Evolutionary conservation across 192 early-diverging fungal species (phyloP), one percentile per base, ranked within the genome.

Genomic region (Rhizophagus sp.): DNA sequence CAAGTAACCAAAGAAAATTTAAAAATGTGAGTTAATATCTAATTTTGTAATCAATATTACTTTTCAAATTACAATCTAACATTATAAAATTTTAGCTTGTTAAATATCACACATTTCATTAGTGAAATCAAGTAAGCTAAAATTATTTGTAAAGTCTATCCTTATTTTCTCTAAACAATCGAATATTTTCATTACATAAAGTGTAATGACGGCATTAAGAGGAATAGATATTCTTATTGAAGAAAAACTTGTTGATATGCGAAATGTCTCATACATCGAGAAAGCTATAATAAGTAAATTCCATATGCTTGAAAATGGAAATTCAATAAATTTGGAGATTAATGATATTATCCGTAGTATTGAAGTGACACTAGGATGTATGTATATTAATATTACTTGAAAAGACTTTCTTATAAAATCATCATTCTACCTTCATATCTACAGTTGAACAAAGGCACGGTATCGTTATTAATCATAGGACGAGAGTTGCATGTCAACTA

Each of bases 351-450:
- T 79, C 15, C 3, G 22, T 61, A 79, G 66, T 19, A 36, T 57
- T 70, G 65, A 79, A 34, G 49, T 79, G 13, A 66, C 77, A n/a
- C 30, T 79, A n/a, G 77, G 66, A 52, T 79, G 77, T 79, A 79
- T 17, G 66, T 61, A 50, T 10, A 17, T n/a, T 75, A 33, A 22
- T 19, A 7, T 74, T 33, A 3, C 3, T 47, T 7, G 17, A 44
- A 30, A 72, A 44, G 17, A 27, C 3, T 67, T 13, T 13, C 2
- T 44, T 44, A 72, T 27, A 15, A 24, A 19, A 12, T 69, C 17
- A 25, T 30, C 24, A 52, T 70, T 39, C 33, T 36, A 57, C 39
- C 5, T 41, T 41, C 39, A 41, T 12, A 25, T 39, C 7, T 69
- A 11, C 15, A 79, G 77, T 62, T 69, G 77, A 79, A 57, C 77